Evolutionary conservation across 2,329 filamentous ascomycete species (phyloP), one percentile per base, ranked within the genome.

Genomic region (Venturiaceae sp.): DNA sequence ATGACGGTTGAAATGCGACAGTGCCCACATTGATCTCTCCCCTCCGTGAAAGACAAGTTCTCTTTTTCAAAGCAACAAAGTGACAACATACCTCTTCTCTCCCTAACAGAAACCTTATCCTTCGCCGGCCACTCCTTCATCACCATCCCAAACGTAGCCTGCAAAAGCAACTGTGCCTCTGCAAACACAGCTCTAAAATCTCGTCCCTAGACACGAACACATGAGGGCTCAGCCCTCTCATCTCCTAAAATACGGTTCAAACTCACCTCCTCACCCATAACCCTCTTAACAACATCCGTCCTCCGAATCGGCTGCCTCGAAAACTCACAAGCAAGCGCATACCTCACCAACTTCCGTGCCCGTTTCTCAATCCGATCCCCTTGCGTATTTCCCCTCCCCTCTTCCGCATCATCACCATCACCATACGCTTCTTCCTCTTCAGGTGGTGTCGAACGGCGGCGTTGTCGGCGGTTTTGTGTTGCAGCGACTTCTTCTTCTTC

Each of bases 121-220:
- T 82, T 83, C 1, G 81, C 77, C 0, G 94, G 91, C 54, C 97
- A 77, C 72, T 96, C 92, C 3, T 83, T 79, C 79, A 99, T 82
- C 69, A 92, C 82, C 91, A 97, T 96, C n/a, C 94, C 94, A 72
- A 96, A 97, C 1, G 85, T 80, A 1, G 75, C 74, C 53, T 80
- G 77, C 37, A 99, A 75, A 63, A 88, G 82, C 34, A 76, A 72
- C 70, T 99, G 92, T 44, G 92, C 90, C 41, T 81, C 77, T 0
- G 82, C 81, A 66, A 96, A 96, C 3, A 96, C 83, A 13, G 74
- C 71, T 68, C 84, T 91, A 70, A 96, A 97, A 36, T 84, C 77
- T 33, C 86, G 79, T 50, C 44, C 44, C 44, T 50, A 30, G 9
- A 50, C 41, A 26, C 21, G n/a, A 6, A 83, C 81, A 50, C 84